Evolutionary conservation across 768 basidiomycete species (phyloP).

Genomic region (Russula sp.): DNA sequence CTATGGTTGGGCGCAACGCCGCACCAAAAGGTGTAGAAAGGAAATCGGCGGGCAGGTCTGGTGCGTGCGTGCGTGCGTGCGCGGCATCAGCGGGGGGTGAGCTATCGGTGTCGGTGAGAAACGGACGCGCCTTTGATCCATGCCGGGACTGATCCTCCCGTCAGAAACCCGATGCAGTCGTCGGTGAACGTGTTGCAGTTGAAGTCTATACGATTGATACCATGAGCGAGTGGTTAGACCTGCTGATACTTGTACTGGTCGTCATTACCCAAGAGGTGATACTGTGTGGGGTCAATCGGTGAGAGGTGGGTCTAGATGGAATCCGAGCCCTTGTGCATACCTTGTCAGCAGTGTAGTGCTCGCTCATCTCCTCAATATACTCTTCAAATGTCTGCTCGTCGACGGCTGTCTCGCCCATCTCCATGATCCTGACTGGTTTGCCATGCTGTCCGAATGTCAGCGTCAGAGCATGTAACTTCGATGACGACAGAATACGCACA

Average conservation of each 20-base stretch:
- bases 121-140: constrained; percentile 77
- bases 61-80: background rate
- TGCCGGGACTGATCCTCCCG: constrained; percentile 70
- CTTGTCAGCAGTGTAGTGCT: constrained; percentile 87
- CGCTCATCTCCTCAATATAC: constrained; percentile 67
- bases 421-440: constrained; percentile 56
- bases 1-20: constrained; percentile 83
- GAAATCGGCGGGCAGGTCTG: constrained; percentile 77
- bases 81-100: background rate
- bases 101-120: background rate
- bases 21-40: constrained; percentile 86
- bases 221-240: background rate
- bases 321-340: constrained; percentile 36
- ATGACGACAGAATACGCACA: constrained; percentile 38
- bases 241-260: background rate
- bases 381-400: constrained; percentile 85
- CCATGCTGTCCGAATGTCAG: constrained; percentile 51
- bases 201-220: constrained; percentile 50
- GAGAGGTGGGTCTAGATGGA: background rate
- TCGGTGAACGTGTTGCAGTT: constrained; percentile 96
- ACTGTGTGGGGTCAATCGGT: constrained; percentile 40
- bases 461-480: background rate
- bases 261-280: constrained; percentile 70
- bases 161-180: constrained; percentile 82
- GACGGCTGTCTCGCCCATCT: constrained; percentile 74